Evolutionary conservation across 352 stramenopile genomes (phyloP).

Genomic region (Elongisporangium anandrum): DNA sequence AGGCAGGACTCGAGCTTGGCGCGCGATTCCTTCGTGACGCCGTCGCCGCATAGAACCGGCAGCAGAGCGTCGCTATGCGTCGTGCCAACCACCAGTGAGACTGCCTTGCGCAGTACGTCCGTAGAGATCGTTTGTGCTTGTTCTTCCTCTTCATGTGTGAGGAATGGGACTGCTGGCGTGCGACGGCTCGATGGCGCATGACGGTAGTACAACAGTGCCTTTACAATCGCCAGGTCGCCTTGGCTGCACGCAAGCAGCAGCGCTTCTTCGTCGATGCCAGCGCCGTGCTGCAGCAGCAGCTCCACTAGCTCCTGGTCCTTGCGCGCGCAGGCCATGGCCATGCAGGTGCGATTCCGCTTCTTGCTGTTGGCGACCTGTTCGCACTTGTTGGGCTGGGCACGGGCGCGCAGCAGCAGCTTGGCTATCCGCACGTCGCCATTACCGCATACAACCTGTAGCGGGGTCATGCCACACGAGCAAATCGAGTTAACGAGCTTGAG

Average conservation of each 20-base stretch:
- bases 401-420: constrained; percentile 55
- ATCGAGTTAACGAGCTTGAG: constrained; percentile 63
- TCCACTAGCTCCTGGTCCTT: constrained; percentile 43
- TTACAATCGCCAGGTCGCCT: constrained; percentile 22
- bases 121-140: constrained; percentile 28
- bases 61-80: constrained; percentile 34
- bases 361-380: constrained; percentile 20
- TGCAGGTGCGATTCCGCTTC: constrained; percentile 35
- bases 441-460: constrained; percentile 65
- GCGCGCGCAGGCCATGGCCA: constrained; percentile 46
- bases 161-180: constrained; percentile 8
- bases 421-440: constrained; percentile 44
- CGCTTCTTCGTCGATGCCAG: constrained; percentile 53
- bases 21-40: constrained; percentile 22
- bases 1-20: constrained; percentile 33
- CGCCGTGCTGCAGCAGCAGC: constrained; percentile 58
- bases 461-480: constrained; percentile 64
- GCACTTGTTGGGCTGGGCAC: constrained; percentile 48
- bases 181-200: constrained; percentile 25
- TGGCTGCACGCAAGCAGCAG: constrained; percentile 37
- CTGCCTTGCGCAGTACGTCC: constrained; percentile 34
- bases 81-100: constrained; percentile 37
- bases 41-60: constrained; percentile 44
- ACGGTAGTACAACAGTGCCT: constrained; percentile 9
- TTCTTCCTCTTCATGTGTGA: constrained; percentile 14